Evolutionary conservation across 2,329 filamentous ascomycete genomes (phyloP), one percentile per base, ranked within the genome.

Genomic region (Cyphellophora attinorum): DNA sequence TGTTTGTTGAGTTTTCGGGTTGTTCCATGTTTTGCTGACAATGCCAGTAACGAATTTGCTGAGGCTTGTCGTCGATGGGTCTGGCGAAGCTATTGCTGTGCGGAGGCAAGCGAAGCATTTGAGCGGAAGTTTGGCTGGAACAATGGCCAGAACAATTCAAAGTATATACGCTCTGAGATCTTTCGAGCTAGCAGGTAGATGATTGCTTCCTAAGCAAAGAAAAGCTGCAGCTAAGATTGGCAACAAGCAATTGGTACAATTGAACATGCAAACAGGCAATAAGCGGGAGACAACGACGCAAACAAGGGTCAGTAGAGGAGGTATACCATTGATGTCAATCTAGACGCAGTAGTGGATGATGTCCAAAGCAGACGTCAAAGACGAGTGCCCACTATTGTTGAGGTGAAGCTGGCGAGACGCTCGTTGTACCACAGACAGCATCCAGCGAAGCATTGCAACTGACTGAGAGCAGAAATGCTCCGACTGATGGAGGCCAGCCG

Each of bases 231-330:
- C 15, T 18, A 5, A 31, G 18, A 19, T 31, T 31, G 15, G 19
- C 17, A 18, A 31, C 29, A 17, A 18, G 14, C 12, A 8, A 10
- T 18, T 10, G 29, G 29, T 31, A 11, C 15, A 17, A 13, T 27
- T 30, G 27, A 37, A 39, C 36, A 44, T 43, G 43, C 46, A 49
- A 49, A 49, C 46, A 49, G 43, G 39, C 45, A 41, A 37, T 35
- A 40, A 30, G 36, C 31, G 35, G 12, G 39, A 35, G 37, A 31
- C 15, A 29, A 36, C 35, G 25, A 40, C 38, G 40, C 46, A 49
- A 49, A 47, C 45, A 49, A 42, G 41, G 37, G 36, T 29, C n/a
- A 25, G 21, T n/a, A n/a, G n/a, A n/a, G n/a, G n/a, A n/a, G n/a
- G n/a, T n/a, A n/a, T n/a, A n/a, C n/a, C n/a, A n/a, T n/a, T n/a